These are phyloP conservation scores for Colletotrichum sp. DNA, from an alignment of 2,329 filamentous ascomycete genomes.

Conservation along the genomic window DNA sequence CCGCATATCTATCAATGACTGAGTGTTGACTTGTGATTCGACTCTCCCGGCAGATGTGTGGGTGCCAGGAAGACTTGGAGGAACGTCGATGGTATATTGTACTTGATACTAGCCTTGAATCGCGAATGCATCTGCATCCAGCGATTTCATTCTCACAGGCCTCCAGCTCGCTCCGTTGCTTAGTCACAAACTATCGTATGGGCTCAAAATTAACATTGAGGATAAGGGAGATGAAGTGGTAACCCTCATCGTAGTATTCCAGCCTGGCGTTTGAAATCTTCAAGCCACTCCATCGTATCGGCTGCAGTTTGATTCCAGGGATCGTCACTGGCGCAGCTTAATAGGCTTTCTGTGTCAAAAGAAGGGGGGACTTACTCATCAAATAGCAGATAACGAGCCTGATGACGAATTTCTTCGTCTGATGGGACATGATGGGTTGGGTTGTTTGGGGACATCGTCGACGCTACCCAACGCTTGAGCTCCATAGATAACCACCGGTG, in stretches of 20 bases:
- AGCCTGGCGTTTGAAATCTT: constrained; percentile 64
- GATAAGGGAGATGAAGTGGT: not conserved
- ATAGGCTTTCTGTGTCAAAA: constrained; percentile 5
- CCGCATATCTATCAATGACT: not conserved
- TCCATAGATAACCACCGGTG: constrained; percentile 61
- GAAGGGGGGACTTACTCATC: constrained; percentile 54
- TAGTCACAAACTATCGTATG: not conserved
- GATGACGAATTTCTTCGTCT: constrained; percentile 67
- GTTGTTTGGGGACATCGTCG: constrained; percentile 64
- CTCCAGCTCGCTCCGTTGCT: not conserved
- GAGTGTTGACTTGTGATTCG: not conserved
- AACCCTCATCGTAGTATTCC: constrained; percentile 47
- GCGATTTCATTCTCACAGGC: not conserved
- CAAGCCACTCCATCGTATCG: constrained; percentile 68
- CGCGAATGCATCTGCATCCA: not conserved
- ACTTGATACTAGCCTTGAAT: not conserved
- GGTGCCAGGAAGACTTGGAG: not conserved
- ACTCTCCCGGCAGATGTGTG: not conserved
- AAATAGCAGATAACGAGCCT: constrained; percentile 67
- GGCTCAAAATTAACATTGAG: not conserved
- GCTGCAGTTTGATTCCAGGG: constrained; percentile 69
- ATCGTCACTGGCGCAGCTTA: constrained; percentile 53
- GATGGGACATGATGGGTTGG: constrained; percentile 63
- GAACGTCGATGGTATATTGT: not conserved
- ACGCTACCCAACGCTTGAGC: constrained; percentile 55